These are phyloP conservation scores for Phlegmacium glaucopus DNA, from an alignment of 768 basidiomycete genomes.

Conservation along the genomic window DNA sequence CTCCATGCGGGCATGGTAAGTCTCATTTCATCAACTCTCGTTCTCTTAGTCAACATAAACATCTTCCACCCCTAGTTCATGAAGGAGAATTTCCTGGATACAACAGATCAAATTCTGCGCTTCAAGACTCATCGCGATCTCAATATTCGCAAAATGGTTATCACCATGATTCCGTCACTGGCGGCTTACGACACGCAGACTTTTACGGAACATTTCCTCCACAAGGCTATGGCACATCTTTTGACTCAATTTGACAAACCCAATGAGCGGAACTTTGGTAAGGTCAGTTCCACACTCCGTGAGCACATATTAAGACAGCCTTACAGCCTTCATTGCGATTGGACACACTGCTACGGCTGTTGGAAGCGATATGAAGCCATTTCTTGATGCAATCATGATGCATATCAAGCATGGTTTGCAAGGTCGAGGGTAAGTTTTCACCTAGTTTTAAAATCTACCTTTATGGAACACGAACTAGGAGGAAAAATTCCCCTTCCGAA, in stretches of 20 bases:
- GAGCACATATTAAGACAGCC: no score
- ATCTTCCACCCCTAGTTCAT: conserved; percentile 56
- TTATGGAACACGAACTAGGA: conserved; percentile 33
- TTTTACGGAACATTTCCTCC: conserved; percentile 87
- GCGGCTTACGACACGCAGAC: conserved; percentile 93
- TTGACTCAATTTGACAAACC: conserved; percentile 86
- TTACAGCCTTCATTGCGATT: conserved; percentile 88
- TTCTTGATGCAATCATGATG: conserved; percentile 86
- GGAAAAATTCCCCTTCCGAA: conserved; percentile 90
- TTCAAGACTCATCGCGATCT: conserved; percentile 87
- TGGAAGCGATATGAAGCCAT: conserved; percentile 92
- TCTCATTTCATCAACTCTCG: conserved; percentile 1
- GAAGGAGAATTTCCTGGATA: conserved; percentile 81
- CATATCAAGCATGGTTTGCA: conserved; percentile 90
- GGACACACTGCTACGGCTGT: conserved; percentile 93
- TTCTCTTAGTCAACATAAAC: conserved; percentile 1
- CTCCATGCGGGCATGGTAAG: conserved; percentile 93
- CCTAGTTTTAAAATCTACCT: neutral
- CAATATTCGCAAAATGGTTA: conserved; percentile 90
- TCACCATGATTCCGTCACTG: conserved; percentile 91
- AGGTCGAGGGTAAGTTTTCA: conserved; percentile 63
- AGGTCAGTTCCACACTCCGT: conserved; percentile 11
- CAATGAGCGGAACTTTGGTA: conserved; percentile 84
- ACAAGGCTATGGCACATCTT: conserved; percentile 92
- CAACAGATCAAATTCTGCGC: conserved; percentile 85